A percentile compares a stretch with the other conserved stretches of the same genome.
Evolutionary conservation across 805 yeast species (phyloP).

Genomic region (Torulaspora maleeae): DNA sequence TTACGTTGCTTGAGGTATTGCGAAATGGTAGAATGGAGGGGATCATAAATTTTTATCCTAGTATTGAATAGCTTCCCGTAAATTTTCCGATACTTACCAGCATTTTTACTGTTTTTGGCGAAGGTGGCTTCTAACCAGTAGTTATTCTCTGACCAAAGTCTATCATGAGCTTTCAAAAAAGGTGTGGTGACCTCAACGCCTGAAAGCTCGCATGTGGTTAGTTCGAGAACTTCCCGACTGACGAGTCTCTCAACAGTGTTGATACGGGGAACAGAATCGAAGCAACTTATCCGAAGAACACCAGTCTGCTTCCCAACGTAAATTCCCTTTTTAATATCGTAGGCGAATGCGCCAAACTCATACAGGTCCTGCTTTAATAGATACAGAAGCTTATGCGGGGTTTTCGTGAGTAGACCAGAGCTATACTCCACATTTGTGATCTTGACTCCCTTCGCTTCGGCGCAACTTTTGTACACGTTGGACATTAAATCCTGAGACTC

Average conservation of each 20-base stretch:
- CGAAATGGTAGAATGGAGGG: conserved; percentile 78
- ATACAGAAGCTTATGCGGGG: conserved; percentile 43
- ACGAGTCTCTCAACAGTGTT: conserved; percentile 68
- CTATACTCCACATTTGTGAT: conserved; percentile 38
- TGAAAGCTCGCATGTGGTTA: conserved; percentile 41
- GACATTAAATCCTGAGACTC: conserved; percentile 64
- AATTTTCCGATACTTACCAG: conserved; percentile 28
- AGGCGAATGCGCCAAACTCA: conserved; percentile 80
- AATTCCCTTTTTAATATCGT: conserved; percentile 55
- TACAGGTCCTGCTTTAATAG: conserved; percentile 59
- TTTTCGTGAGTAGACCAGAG: conserved; percentile 36
- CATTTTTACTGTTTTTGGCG: conserved; percentile 38
- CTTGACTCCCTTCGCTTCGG: conserved; percentile 33
- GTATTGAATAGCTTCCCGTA: conserved; percentile 30
- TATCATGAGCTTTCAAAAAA: conserved; percentile 63
- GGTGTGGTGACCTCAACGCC: conserved; percentile 40
- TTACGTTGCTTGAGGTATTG: conserved; percentile 51
- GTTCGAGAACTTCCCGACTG: conserved; percentile 57
- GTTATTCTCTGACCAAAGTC: conserved; percentile 91
- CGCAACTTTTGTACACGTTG: conserved; percentile 55
- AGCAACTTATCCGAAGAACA: conserved; percentile 80
- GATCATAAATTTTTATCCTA: conserved; percentile 74
- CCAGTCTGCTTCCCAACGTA: conserved; percentile 82
- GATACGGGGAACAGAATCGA: conserved; percentile 86
- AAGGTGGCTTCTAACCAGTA: conserved; percentile 78